A percentile compares a stretch with the other conserved stretches of the same genome.
These are phyloP conservation scores for Sugiyamaella novakii DNA, from an alignment of 1,139 yeast species.

Conservation along the genomic window DNA sequence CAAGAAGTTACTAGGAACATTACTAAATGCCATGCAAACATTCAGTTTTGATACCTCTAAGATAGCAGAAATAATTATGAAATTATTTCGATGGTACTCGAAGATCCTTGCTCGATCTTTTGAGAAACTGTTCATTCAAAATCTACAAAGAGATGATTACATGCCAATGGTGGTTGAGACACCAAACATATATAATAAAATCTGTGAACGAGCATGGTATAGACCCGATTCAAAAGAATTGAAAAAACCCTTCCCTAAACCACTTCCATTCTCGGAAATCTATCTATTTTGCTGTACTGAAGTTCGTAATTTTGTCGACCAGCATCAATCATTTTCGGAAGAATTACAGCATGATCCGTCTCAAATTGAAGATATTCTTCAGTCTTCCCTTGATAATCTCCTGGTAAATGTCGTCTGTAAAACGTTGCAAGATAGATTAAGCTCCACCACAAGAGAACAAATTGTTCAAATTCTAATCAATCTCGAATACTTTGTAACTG, in stretches of 20 bases:
- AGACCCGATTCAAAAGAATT: constrained; percentile 40
- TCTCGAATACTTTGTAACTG: constrained; percentile 75
- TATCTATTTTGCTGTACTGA: constrained; percentile 85
- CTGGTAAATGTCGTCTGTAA: constrained; percentile 70
- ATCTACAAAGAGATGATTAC: constrained; percentile 79
- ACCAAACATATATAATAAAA: constrained; percentile 59
- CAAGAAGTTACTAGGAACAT: constrained; percentile 67
- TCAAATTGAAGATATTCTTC: constrained; percentile 46
- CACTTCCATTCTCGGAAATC: constrained; percentile 84
- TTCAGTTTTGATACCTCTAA: constrained; percentile 62
- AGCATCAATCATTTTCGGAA: constrained; percentile 62
- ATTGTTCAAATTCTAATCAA: constrained; percentile 87
- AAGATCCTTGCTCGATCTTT: constrained; percentile 59
- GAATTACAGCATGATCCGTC: constrained; percentile 60
- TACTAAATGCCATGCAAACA: constrained; percentile 76
- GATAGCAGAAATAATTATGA: constrained; percentile 63
- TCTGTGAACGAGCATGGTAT: constrained; percentile 71
- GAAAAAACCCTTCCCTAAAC: constrained; percentile 60
- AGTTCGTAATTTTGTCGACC: constrained; percentile 63
- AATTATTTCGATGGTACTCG: constrained; percentile 63
- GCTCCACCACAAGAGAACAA: constrained; percentile 78
- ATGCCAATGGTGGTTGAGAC: constrained; percentile 80
- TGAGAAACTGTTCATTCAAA: constrained; percentile 58
- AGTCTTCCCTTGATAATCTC: constrained; percentile 64
- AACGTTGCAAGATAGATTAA: constrained; percentile 65